Percentiles rank a stretch among this genome's conserved stretches.
These are phyloP conservation scores for Aureobasidium sp. DNA, from an alignment of 2,329 filamentous ascomycete genomes.

Conservation along the genomic window DNA sequence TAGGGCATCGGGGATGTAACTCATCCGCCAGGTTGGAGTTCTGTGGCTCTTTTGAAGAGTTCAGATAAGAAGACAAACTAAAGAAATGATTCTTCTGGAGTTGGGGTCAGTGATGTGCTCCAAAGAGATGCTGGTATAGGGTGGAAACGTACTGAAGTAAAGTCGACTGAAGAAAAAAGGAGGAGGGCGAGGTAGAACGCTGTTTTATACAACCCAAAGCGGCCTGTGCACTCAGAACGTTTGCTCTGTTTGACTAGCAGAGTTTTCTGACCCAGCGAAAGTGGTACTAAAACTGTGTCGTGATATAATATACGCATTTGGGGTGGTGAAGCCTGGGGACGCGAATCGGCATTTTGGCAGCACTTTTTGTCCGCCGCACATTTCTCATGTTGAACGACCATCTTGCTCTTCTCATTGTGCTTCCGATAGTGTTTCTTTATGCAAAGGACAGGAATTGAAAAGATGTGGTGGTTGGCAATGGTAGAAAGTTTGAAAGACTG, in stretches of 20 bases:
- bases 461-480: background rate
- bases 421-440: background rate
- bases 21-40: conserved; percentile 95
- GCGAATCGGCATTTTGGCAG: background rate
- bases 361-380: background rate
- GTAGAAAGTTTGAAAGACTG: background rate
- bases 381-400: background rate
- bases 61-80: conserved; percentile 92
- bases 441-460: background rate
- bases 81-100: conserved; percentile 77
- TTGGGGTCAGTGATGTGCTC: background rate
- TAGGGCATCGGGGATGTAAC: conserved; percentile 72
- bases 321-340: background rate
- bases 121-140: background rate
- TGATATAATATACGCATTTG: background rate
- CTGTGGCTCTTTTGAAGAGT: conserved; percentile 88
- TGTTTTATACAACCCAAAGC: conserved; percentile 1
- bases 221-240: background rate
- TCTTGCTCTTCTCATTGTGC: background rate
- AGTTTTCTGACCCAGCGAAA: background rate
- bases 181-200: conserved; percentile 14
- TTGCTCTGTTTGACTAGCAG: conserved; percentile 9
- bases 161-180: conserved; percentile 19
- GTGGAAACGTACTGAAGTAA: conserved; percentile 13
- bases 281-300: background rate